Conservation (phyloP, 768 basidiomycete genomes). For the Clitopilus passeckerianus region DNA sequence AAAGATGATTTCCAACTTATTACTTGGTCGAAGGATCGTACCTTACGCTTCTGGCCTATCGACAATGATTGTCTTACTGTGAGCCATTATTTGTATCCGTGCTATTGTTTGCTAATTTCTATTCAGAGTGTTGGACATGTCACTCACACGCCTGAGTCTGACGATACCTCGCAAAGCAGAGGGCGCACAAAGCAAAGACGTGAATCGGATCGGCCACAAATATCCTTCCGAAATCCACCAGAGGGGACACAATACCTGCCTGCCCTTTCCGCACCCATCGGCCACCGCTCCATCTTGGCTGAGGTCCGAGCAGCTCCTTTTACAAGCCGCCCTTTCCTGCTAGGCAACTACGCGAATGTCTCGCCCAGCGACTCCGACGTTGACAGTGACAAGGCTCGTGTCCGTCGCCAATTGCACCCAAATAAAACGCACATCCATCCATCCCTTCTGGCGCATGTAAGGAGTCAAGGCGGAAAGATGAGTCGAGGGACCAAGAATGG, state of each 20-base stretch:
- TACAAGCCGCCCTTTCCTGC: background rate
- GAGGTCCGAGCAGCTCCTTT: constrained; percentile 50
- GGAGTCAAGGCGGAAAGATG: constrained; percentile 38
- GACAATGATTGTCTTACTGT: constrained; percentile 67
- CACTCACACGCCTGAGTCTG: background rate
- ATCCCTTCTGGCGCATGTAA: constrained; percentile 2
- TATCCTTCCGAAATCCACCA: constrained; percentile 58
- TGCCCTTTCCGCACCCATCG: constrained; percentile 62
- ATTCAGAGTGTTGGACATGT: constrained; percentile 46
- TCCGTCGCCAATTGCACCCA: constrained; percentile 2
- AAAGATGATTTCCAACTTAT: constrained; percentile 55
- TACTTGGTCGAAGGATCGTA: constrained; percentile 84
- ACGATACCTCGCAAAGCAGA: constrained; percentile 6
- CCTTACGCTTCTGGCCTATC: constrained; percentile 88
- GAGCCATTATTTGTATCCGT: constrained; percentile 5
- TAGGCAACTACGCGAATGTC: constrained; percentile 25
- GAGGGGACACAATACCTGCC: constrained; percentile 29
- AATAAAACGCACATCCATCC: constrained; percentile 1
- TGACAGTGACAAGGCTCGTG: constrained; percentile 9
- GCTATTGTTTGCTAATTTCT: constrained; percentile 2
- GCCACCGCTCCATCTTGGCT: constrained; percentile 61
- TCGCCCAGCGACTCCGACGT: background rate
- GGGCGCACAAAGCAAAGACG: constrained; percentile 9
- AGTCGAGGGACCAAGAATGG: constrained; percentile 39
- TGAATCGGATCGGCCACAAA: constrained; percentile 1